Evolutionary conservation across 208 protist genomes (phyloP), one percentile per base, ranked within the genome.

Genomic region (Porcisia hertigi): DNA sequence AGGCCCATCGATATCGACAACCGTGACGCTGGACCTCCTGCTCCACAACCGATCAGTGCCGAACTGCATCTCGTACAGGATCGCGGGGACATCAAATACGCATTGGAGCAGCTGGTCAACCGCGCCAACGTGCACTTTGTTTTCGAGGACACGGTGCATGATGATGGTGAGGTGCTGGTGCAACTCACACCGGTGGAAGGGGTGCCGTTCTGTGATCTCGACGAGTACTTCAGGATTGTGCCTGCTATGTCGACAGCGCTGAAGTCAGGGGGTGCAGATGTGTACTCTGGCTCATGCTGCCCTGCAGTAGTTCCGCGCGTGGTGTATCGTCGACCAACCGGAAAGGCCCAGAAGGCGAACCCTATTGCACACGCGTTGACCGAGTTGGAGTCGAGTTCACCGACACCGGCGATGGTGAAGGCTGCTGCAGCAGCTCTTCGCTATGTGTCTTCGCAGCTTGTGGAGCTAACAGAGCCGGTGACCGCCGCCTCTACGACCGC

Each of bases 111-210:
- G 72, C 67, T 92, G 12, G 80, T 73, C 59, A 82, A 93, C 62
- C 75, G 77, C n/a, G 80, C 81, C 30, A 77, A 76, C 34, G 72
- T 92, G 43, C 81, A 89, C 57, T 83, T 86, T 39, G 45, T 76
- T n/a, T 91, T 84, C 72, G 84, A 88, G 25, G 89, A 97, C 70
- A 85, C 86, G 23, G 66, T 95, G 71, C 88, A 89, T 36, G 85
- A 93, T 49, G 88, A 97, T 43, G 93, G 93, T 30, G 93, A 95
- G 70, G 67, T 97, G 59, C 72, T 94, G 43, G 82, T 88, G 67
- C 90, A 95, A 72, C 78, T 97, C 59, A 81, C 76, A 18, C 89
- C 89, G 18, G 72, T 94, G n/a, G 91, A 95, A 65, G 93, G 90
- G 25, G 86, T 92, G 52, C 76, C 85, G 0, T 97, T 97, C 71